phyloP scores from a whole-genome alignment of 1,284 basidiomycete species.

The Pseudozyma sp. region DNA sequence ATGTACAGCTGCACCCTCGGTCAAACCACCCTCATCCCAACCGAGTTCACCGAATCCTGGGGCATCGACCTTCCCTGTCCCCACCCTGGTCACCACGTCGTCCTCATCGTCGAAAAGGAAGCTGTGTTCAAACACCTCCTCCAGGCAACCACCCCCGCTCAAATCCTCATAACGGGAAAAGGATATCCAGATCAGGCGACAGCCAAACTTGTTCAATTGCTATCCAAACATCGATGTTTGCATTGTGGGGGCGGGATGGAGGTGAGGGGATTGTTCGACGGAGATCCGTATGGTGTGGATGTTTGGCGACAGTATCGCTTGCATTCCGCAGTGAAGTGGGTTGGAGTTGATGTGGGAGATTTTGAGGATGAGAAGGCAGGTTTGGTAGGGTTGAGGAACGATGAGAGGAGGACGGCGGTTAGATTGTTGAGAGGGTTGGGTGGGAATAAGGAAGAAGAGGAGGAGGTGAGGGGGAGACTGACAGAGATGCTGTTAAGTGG shows the following conservation, averaged over 20 bases:
- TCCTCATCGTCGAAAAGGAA: slow-evolving; percentile 64
- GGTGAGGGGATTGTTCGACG: slow-evolving; percentile 23
- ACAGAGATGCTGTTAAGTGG: slow-evolving; percentile 41
- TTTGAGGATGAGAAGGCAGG: neutral
- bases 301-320: slow-evolving; percentile 29
- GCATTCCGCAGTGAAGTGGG: slow-evolving; percentile 3
- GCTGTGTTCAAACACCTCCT: slow-evolving; percentile 46
- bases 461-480: slow-evolving; percentile 19
- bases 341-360: slow-evolving; percentile 27
- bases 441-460: neutral
- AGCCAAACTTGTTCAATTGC: slow-evolving; percentile 19
- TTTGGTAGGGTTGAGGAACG: slow-evolving; percentile 15
- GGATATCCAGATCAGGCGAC: slow-evolving; percentile 61
- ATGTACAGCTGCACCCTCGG: neutral
- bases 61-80: slow-evolving; percentile 7
- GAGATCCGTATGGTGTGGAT: slow-evolving; percentile 60
- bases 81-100: slow-evolving; percentile 12
- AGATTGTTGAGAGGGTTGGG: slow-evolving; percentile 19
- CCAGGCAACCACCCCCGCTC: slow-evolving; percentile 12
- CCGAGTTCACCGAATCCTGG: slow-evolving; percentile 14
- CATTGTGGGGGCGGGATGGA: neutral
- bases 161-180: slow-evolving; percentile 39
- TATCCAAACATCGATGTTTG: neutral
- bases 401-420: slow-evolving; percentile 43
- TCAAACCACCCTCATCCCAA: slow-evolving; percentile 1